Conservation (phyloP, 495 filamentous ascomycete species). For the Evernia prunastri region DNA sequence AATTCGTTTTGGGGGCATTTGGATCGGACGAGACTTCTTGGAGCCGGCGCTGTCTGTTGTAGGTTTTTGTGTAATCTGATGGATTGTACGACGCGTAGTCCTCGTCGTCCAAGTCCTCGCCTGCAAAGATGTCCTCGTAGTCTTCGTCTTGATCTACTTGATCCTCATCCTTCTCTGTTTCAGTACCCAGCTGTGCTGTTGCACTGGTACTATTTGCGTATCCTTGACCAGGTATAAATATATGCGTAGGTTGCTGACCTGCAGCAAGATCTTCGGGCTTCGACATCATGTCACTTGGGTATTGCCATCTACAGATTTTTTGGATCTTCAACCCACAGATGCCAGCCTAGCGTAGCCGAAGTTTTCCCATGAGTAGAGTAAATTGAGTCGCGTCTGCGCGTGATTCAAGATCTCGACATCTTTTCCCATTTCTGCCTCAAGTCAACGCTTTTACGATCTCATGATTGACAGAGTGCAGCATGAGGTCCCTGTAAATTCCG, state of each 20-base stretch:
- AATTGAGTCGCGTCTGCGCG: conserved; percentile 12
- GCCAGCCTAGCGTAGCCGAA: background rate
- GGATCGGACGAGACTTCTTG: conserved; percentile 53
- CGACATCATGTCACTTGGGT: conserved; percentile 20
- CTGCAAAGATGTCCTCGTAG: conserved; percentile 54
- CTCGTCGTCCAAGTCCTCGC: conserved; percentile 51
- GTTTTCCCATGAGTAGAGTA: background rate
- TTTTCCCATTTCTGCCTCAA: background rate
- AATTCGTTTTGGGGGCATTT: conserved; percentile 48
- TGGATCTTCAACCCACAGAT: background rate
- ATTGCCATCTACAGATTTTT: background rate
- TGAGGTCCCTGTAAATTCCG: background rate
- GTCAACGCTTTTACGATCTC: background rate
- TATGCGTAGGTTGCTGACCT: conserved; percentile 45
- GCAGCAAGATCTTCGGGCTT: conserved; percentile 35
- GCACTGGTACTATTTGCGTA: conserved; percentile 41
- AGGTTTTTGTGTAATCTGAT: conserved; percentile 75
- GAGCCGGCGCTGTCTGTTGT: conserved; percentile 73
- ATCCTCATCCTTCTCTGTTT: conserved; percentile 29
- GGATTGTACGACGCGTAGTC: conserved; percentile 53
- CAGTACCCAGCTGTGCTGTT: conserved; percentile 20
- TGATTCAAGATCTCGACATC: background rate
- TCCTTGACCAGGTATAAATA: conserved; percentile 50
- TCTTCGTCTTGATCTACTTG: conserved; percentile 46
- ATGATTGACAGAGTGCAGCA: background rate